Evolutionary conservation across 768 basidiomycete genomes (phyloP), one percentile per base, ranked within the genome.

Genomic region (Cystofilobasidium capitatum): DNA sequence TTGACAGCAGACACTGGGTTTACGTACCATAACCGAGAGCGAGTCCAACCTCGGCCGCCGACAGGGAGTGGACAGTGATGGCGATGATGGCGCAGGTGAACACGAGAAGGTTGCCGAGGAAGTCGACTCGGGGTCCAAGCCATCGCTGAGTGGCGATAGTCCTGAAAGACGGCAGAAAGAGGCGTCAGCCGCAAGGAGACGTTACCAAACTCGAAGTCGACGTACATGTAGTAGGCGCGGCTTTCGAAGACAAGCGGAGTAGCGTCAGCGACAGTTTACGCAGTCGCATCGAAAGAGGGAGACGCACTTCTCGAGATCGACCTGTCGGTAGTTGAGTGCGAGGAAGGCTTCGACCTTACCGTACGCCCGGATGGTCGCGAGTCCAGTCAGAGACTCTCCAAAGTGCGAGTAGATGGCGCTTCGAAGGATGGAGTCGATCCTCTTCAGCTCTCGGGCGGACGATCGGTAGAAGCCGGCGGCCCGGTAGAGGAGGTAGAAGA

Each of bases 351-450:
- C 86, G 69, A 94, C 75, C 75, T 90, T 91, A 10, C 87, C 86
- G 70, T 96, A 96, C 0, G 91, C 90, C 40, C 62, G 58, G n/a
- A 76, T 71, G 0, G 73, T 75, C 1, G 88, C 82, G 44, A 94
- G 77, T 22, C 93, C 93, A 17, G 87, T 86, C 20, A 96, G 80
- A 26, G 87, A 88, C 78, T 96, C 92, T 2, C 89, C 89, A 77
- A 96, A 96, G 75, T 94, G 91, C 0, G 89, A 86, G 75, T 94
- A 96, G 22, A 97, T 42, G 2, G 51, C 31, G 1, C 31, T 24
- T 36, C 91, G 85, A 35, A 96, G 76, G n/a, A 94, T 81, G 31
- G 89, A 85, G 78, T 94, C 90, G 42, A 62, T 33, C 2, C 66
- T 20, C 33, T 92, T 94, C 70, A 94, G 79, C 76, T 94, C 91